Percentiles rank a stretch among this genome's conserved stretches.
These are phyloP conservation scores for Macrophomina tecta DNA, from an alignment of 2,329 filamentous ascomycete species.

Conservation along the genomic window DNA sequence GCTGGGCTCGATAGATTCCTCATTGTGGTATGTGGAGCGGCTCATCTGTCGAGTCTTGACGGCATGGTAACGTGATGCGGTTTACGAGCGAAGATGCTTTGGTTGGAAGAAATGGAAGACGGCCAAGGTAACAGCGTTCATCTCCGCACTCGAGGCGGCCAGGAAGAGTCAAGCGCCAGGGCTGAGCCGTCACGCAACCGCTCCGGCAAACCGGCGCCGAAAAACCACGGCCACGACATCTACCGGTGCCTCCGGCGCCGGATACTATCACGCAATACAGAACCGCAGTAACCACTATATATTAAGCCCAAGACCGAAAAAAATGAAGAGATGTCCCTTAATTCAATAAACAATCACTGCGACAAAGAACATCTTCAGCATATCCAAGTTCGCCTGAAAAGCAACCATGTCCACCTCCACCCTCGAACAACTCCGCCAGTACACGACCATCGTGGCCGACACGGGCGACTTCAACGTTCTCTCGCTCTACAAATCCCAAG, in stretches of 20 bases:
- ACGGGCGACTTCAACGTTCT: constrained; percentile 21
- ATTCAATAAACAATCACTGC: background rate
- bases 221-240: constrained; percentile 2
- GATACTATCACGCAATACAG: constrained; percentile 7
- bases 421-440: constrained; percentile 13
- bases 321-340: background rate
- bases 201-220: constrained; percentile 8
- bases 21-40: background rate
- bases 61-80: background rate
- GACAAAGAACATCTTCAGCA: too few species aligned
- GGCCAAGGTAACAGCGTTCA: background rate
- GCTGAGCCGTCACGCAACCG: background rate
- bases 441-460: constrained; percentile 26
- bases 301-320: background rate
- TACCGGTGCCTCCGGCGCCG: constrained; percentile 2
- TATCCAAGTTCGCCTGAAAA: background rate
- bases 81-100: too few species aligned
- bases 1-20: background rate
- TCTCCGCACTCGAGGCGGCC: background rate
- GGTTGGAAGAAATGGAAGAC: background rate
- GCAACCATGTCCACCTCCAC: background rate
- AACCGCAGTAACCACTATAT: background rate
- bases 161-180: background rate
- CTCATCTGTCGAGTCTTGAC: background rate
- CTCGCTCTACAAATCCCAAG: constrained; percentile 7